Evolutionary conservation across 169 alveolate species (phyloP), one percentile per base, ranked within the genome.

Genomic region (Cryptosporidium baileyi): DNA sequence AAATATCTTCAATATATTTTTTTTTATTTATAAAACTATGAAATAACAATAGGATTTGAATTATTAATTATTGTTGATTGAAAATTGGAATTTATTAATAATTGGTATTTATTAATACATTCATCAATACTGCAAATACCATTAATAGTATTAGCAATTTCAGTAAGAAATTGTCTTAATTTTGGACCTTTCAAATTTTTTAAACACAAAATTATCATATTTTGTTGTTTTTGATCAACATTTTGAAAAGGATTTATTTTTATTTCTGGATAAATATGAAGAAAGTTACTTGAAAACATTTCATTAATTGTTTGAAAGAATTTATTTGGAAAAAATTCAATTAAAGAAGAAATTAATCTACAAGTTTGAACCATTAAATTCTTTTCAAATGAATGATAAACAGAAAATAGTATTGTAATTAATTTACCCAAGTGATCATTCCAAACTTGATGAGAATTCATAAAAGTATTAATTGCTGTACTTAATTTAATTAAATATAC

Each of bases 281-380:
- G 19, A 36, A 45, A 65, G 9, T 65, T 62, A 26, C 47, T 54
- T 1, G 81, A 65, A 47, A 45, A 65, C 67, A 74, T 74, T 26
- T 24, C 67, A 57, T 74, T 74, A 15, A 74, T 44, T 26, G 34
- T 40, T 60, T 26, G 3, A n/a, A 74, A 74, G 54, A 74, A 74
- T 8, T 11, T 26, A 32, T 34, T 22, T 22, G 85, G 60, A 54
- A 52, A 74, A 61, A 15, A 74, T 15, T 74, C 85, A 30, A 74
- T 28, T 15, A 74, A 8, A 1, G 57, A 26, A 9, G 85, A 52
- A 1, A 74, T 28, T 0, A 74, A 36, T 28, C 30, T 51, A 36
- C 74, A 74, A 45, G 61, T 74, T 40, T 74, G 85, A 1, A 74
- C 24, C 13, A 74, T 60, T 7, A 61, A 15, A 34, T 74, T 74